Base-by-base conservation (phyloP, 169 alveolate species). In the Toxoplasma gondii region DNA sequence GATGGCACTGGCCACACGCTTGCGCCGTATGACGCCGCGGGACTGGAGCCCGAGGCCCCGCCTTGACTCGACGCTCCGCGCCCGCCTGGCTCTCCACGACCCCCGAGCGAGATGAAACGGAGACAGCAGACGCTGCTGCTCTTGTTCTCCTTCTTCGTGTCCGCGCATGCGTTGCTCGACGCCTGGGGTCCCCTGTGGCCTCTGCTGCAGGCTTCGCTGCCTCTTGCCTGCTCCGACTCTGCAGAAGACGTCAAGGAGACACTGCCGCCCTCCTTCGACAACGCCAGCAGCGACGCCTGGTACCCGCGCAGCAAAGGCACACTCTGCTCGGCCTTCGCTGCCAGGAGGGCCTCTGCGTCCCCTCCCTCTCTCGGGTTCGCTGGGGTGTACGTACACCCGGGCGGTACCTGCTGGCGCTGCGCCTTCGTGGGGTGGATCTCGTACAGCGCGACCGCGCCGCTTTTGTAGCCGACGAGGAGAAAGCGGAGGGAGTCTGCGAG, bases 381-480 rank as follows among this genome's bases (percentile, higher is more conserved):
- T 24, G 90, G 41, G 64, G 90, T 82, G 90, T 82, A 82, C 90
- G 90, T 82, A 82, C 90, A 82, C 90, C 90, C 90, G 64, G 67
- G 64, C 67, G 90, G 90, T 5, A 82, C 54, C 34, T 12, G 90
- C 41, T 10, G 38, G n/a, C 90, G 34, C 41, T 82, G 90, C 41
- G 64, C 90, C 41, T 43, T 38, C 38, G 67, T 43, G 34, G 90
- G 5, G 41, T 82, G 67, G 34, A 82, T 82, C 38, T 43, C 67
- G 38, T 41, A 82, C 41, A 82, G 64, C n/a, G 90, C 90, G 19
- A 82, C 9, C 41, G 90, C 64, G 41, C 90, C 90, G 64, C 64
- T 82, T 36, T 82, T 82, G 64, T 82, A 82, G 34, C 67, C 90
- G 1, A 82, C 90, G 67, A 82, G 90, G 41, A 82, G 90, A 17